Conservation (phyloP, 2,329 filamentous ascomycete species). For the Neofusicoccum laricinum region DNA sequence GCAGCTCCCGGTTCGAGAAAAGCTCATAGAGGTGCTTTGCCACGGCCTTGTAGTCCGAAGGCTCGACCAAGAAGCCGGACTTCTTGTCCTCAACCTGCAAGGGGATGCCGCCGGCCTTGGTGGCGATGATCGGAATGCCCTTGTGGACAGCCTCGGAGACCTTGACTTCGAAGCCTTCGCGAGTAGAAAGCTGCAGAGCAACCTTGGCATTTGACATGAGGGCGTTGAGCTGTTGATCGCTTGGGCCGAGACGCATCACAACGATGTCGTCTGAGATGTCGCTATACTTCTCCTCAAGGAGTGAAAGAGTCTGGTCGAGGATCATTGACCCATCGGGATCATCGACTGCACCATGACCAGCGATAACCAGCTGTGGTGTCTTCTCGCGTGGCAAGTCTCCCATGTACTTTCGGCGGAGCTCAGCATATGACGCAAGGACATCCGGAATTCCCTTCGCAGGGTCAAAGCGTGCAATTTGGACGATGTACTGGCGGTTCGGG, state of each 20-base stretch:
- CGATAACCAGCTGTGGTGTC: slow-evolving; percentile 70
- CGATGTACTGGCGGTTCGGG: slow-evolving; percentile 67
- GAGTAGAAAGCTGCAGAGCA: slow-evolving; percentile 74
- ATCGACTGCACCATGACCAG: slow-evolving; percentile 76
- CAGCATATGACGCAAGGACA: slow-evolving; percentile 71
- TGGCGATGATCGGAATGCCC: slow-evolving; percentile 74
- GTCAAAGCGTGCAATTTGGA: slow-evolving; percentile 79
- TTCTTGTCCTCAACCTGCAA: slow-evolving; percentile 70
- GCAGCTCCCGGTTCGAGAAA: slow-evolving; percentile 63
- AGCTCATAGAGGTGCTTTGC: slow-evolving; percentile 65
- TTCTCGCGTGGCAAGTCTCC: slow-evolving; percentile 48
- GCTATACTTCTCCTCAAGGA: slow-evolving; percentile 60
- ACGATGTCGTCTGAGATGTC: slow-evolving; percentile 58
- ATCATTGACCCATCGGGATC: slow-evolving; percentile 73
- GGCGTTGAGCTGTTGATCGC: slow-evolving; percentile 76
- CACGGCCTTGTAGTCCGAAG: slow-evolving; percentile 67
- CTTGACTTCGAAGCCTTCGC: slow-evolving; percentile 84
- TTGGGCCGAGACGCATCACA: slow-evolving; percentile 72
- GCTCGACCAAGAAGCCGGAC: slow-evolving; percentile 71
- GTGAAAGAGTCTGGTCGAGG: slow-evolving; percentile 68
- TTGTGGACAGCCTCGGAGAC: slow-evolving; percentile 81
- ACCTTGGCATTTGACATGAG: slow-evolving; percentile 70
- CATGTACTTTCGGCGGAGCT: slow-evolving; percentile 63
- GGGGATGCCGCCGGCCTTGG: slow-evolving; percentile 73
- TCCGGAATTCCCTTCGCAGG: slow-evolving; percentile 79